Evolutionary conservation across 2,329 filamentous ascomycete species (phyloP).

Genomic region (Fusarium sterilihyphosum): DNA sequence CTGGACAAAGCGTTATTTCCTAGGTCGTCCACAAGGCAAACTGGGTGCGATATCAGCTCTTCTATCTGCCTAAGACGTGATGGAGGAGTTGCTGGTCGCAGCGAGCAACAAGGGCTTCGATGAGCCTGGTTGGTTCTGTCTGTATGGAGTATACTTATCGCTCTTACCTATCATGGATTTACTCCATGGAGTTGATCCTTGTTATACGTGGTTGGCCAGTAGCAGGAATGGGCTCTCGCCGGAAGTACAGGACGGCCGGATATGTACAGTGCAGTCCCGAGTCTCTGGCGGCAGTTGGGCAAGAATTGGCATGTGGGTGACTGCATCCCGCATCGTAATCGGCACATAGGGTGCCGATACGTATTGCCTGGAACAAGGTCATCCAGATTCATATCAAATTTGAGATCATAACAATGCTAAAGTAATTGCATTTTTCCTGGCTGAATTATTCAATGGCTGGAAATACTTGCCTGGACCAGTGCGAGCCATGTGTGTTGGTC

Average conservation of each 20-base stretch:
- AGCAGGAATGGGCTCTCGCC: slow-evolving; percentile 34
- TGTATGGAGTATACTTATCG: background rate
- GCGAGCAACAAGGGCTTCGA: slow-evolving; percentile 17
- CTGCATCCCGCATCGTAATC: slow-evolving; percentile 26
- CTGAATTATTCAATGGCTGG: background rate
- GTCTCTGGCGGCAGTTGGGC: slow-evolving; percentile 26
- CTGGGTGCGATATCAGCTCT: slow-evolving; percentile 22
- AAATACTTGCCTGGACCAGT: background rate
- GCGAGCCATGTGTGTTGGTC: background rate
- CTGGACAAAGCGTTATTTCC: background rate
- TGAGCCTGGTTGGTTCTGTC: slow-evolving; percentile 6
- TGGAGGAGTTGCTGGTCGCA: slow-evolving; percentile 1
- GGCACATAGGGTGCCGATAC: slow-evolving; percentile 5
- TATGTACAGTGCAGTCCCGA: slow-evolving; percentile 9
- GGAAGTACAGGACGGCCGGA: background rate
- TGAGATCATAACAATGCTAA: background rate
- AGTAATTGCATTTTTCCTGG: background rate
- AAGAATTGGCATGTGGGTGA: slow-evolving; percentile 39
- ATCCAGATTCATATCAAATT: background rate
- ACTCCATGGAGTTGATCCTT: background rate
- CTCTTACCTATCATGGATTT: background rate
- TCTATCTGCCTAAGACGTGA: slow-evolving; percentile 10
- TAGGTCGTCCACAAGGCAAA: slow-evolving; percentile 8
- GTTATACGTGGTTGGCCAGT: slow-evolving; percentile 7
- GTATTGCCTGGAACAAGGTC: background rate